Percentiles rank a stretch among this genome's conserved stretches.
These are phyloP conservation scores for Mycena capillaripes DNA, from an alignment of 768 basidiomycete genomes.

Conservation along the genomic window DNA sequence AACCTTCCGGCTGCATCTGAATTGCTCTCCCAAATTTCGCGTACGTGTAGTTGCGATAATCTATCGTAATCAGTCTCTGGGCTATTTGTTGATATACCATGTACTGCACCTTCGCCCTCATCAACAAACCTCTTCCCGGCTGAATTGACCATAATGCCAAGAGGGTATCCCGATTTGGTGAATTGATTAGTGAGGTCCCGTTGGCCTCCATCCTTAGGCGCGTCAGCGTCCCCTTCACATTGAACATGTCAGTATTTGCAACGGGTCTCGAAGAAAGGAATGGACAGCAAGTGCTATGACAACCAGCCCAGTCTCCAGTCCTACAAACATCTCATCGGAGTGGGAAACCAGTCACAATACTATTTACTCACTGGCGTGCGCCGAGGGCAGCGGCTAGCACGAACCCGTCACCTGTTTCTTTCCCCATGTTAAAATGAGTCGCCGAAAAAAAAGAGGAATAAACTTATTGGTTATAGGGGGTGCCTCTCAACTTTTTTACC, in stretches of 20 bases:
- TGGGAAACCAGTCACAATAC: not conserved
- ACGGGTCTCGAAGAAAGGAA: not conserved
- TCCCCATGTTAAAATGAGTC: not conserved
- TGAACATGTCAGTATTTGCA: not conserved
- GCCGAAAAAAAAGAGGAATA: not conserved
- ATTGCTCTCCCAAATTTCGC: conserved; percentile 77
- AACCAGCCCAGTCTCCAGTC: conserved; percentile 78
- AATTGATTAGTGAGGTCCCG: conserved; percentile 76
- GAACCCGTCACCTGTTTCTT: conserved; percentile 69
- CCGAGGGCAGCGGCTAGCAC: conserved; percentile 63
- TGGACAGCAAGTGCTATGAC: conserved; percentile 66
- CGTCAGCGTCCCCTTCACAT: conserved; percentile 75
- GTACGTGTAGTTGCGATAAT: conserved; percentile 82
- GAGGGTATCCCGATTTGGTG: conserved; percentile 81
- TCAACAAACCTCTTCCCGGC: conserved; percentile 75
- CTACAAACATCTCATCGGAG: conserved; percentile 36
- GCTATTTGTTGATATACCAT: not conserved
- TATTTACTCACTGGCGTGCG: conserved; percentile 47
- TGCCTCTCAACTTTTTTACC: conserved; percentile 72
- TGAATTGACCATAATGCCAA: conserved; percentile 78
- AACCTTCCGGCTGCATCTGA: conserved; percentile 68
- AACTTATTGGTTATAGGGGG: conserved; percentile 69
- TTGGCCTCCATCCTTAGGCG: conserved; percentile 63
- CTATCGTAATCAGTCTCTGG: conserved; percentile 35
- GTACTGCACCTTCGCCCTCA: conserved; percentile 62